Conservation (phyloP, 2,329 filamentous ascomycete species). For the Trichoderma afroharzianum region DNA sequence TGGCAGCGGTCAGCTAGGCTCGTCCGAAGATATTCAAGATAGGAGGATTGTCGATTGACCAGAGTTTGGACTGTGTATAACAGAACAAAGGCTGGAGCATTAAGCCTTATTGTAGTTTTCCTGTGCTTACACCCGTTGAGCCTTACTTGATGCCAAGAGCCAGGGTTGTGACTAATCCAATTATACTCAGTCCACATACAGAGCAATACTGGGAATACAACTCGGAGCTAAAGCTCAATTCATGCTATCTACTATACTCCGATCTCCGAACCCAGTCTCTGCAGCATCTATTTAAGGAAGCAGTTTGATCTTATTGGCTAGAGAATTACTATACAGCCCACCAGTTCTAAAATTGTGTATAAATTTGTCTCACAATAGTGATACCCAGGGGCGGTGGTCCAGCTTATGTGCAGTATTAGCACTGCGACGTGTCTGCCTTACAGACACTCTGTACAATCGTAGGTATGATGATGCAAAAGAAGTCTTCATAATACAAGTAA, state of each 20-base stretch:
- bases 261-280: background rate
- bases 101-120: background rate
- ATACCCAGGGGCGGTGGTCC: background rate
- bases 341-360: background rate
- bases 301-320: background rate
- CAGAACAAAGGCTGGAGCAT: background rate
- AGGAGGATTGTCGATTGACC: background rate
- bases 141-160: background rate
- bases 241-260: background rate
- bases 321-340: background rate
- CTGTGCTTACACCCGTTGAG: background rate
- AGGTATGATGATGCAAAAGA: background rate
- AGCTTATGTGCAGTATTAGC: background rate
- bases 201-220: background rate
- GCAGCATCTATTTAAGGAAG: background rate
- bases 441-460: background rate
- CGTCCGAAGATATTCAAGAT: background rate
- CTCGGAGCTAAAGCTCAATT: background rate
- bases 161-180: background rate
- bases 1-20: background rate
- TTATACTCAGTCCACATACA: background rate
- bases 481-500: background rate
- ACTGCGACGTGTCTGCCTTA: background rate
- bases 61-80: background rate
- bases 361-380: background rate